Conservation (phyloP, 2,329 filamentous ascomycete species). For the Neurospora crassa region DNA sequence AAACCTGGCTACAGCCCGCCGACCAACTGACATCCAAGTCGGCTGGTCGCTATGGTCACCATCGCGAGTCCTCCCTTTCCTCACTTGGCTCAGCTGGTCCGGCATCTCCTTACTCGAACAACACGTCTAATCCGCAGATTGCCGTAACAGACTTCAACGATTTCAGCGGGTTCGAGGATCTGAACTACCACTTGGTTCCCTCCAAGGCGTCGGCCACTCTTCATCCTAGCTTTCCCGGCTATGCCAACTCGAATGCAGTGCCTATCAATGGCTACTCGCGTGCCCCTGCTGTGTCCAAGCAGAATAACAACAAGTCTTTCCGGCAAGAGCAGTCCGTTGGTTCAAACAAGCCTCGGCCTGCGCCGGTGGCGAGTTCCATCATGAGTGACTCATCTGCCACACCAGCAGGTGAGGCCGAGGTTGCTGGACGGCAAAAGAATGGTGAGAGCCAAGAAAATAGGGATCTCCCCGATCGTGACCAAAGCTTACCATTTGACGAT, state of each 20-base stretch:
- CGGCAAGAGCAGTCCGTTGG: slow-evolving; percentile 32
- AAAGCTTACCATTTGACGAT: slow-evolving; percentile 56
- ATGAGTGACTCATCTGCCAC: slow-evolving; percentile 51
- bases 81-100: slow-evolving; percentile 52
- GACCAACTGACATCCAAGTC: slow-evolving; percentile 29
- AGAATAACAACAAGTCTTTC: slow-evolving; percentile 31
- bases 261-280: slow-evolving; percentile 32
- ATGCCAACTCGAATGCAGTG: slow-evolving; percentile 25
- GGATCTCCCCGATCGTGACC: slow-evolving; percentile 27
- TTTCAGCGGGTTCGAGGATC: slow-evolving; percentile 30
- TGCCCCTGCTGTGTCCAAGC: slow-evolving; percentile 29
- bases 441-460: slow-evolving; percentile 33
- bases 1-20: slow-evolving; percentile 28
- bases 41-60: slow-evolving; percentile 34
- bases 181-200: slow-evolving; percentile 34
- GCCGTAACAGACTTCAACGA: slow-evolving; percentile 41
- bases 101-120: slow-evolving; percentile 46
- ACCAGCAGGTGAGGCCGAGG: slow-evolving; percentile 41
- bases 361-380: slow-evolving; percentile 48
- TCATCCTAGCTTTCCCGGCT: slow-evolving; percentile 33
- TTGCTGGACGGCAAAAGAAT: slow-evolving; percentile 40
- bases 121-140: slow-evolving; percentile 48
- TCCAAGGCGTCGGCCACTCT: slow-evolving; percentile 29
- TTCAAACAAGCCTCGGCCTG: slow-evolving; percentile 37
- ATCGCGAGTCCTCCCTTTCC: slow-evolving; percentile 52